Evolutionary conservation across 768 basidiomycete genomes (phyloP), one percentile per base, ranked within the genome.

Genomic region (Lentinus brumalis): DNA sequence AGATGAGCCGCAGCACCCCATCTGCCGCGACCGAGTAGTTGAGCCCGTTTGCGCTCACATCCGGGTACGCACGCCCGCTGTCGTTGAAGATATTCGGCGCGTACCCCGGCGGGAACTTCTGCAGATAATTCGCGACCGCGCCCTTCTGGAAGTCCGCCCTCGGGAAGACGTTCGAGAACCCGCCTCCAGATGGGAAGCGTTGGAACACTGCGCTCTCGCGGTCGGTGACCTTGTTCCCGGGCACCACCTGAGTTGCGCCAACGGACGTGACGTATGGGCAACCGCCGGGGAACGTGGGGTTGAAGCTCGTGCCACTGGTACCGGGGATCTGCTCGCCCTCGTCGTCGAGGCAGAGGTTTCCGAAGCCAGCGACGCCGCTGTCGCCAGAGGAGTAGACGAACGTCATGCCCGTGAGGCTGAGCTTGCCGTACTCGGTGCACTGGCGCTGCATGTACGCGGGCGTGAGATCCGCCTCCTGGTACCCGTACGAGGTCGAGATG

Each of bases 361-460:
- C 57, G 30, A 56, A 56, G 1, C 80, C 79, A 3, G 76, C 78
- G 40, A 81, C 80, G 58, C 80, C 79, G 35, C 65, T 65, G 51
- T 82, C 79, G 30, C 81, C 81, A 10, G 79, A 78, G 44, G 74
- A 73, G 60, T 79, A 82, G n/a, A 82, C 63, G 35, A 82, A 59
- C 1, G 80, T 75, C 1, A 70, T 65, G 40, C 75, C 75, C 59
- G 72, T 67, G 42, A 75, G 59, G 10, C 75, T 73, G 21, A 76
- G 60, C 67, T 81, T 82, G 35, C 71, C 80, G 56, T 80, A 82
- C 63, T 82, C 81, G 5, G 71, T 62, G 63, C 79, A 81, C 55
- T 79, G 78, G 15, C 80, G 75, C 39, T 65, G 69, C 18, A 76
- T 70, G 58, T 78, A 80, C 44, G 72, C 67, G 1, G 73, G 68